Conservation (phyloP, 1,139 yeast genomes). For the Debaryomyces sp. region DNA sequence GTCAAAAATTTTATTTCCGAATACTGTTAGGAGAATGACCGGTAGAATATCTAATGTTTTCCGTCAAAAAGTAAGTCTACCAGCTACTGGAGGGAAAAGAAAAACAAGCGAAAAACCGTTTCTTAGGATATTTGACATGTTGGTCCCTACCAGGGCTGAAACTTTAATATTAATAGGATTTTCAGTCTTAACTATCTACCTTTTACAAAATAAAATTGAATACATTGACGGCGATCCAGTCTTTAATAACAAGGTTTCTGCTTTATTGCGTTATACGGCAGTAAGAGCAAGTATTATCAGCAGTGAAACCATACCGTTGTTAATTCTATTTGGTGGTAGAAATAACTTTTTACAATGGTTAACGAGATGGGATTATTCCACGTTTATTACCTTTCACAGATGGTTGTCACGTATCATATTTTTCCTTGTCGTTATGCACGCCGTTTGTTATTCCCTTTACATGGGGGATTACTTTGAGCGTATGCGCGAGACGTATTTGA, state of each 20-base stretch:
- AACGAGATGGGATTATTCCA: constrained; percentile 39
- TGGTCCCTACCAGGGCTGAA: constrained; percentile 33
- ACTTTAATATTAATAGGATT: constrained; percentile 37
- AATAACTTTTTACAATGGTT: constrained; percentile 46
- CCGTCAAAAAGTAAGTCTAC: constrained; percentile 35
- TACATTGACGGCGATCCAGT: constrained; percentile 28
- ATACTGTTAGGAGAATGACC: constrained; percentile 21
- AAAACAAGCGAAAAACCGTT: constrained; percentile 26
- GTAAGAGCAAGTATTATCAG: constrained; percentile 37
- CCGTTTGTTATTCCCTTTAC: constrained; percentile 38
- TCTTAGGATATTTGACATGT: constrained; percentile 22
- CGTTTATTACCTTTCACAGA: constrained; percentile 40
- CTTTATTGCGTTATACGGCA: constrained; percentile 31
- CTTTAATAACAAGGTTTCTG: constrained; percentile 17
- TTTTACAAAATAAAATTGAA: constrained; percentile 27
- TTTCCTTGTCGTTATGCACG: constrained; percentile 33
- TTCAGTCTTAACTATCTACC: constrained; percentile 44
- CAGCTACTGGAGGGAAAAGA: constrained; percentile 31
- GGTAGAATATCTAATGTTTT: constrained; percentile 25
- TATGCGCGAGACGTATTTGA: constrained; percentile 24
- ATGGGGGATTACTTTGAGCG: constrained; percentile 17
- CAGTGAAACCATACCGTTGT: constrained; percentile 37
- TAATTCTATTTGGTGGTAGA: constrained; percentile 46
- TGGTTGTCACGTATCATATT: constrained; percentile 40
- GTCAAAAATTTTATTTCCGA: constrained; percentile 34